Evolutionary conservation across 306 rosid species (phyloP).

Genomic region (Alnus glutinosa): DNA sequence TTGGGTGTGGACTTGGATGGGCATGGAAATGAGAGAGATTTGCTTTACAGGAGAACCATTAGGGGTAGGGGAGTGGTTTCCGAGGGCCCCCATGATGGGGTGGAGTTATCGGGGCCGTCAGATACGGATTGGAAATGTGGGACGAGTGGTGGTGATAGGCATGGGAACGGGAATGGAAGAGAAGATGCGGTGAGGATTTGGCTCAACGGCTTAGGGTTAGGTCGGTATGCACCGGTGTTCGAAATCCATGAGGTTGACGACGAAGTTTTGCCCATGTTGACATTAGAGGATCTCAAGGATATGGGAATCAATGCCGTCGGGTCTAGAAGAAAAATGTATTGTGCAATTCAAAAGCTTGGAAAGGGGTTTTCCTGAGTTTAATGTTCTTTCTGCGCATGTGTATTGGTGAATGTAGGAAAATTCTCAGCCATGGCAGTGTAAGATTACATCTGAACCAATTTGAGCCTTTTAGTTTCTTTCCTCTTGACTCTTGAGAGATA

Average conservation of each 20-base stretch:
- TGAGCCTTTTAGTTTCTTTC: conserved; percentile 42
- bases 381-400: conserved; percentile 18
- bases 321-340: conserved; percentile 82
- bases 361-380: conserved; percentile 70
- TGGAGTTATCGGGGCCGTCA: conserved; percentile 80
- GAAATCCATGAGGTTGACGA: conserved; percentile 97
- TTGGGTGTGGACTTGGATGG: conserved; percentile 59
- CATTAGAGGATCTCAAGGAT: conserved; percentile 85
- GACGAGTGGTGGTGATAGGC: conserved; percentile 55
- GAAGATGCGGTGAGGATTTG: conserved; percentile 91
- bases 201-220: conserved; percentile 86
- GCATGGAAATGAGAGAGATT: conserved; percentile 55
- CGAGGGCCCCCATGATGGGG: conserved; percentile 61
- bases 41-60: conserved; percentile 51
- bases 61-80: conserved; percentile 58
- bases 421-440: conserved; percentile 57
- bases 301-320: conserved; percentile 95
- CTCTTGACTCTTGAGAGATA: conserved; percentile 39
- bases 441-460: conserved; percentile 46
- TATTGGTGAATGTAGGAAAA: conserved; percentile 24
- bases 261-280: conserved; percentile 86
- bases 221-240: conserved; percentile 88
- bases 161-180: conserved; percentile 57
- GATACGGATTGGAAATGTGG: conserved; percentile 76
- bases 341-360: conserved; percentile 89